Evolutionary conservation across 2,329 filamentous ascomycete genomes (phyloP).

Genomic region (Leptographium radiaticola): DNA sequence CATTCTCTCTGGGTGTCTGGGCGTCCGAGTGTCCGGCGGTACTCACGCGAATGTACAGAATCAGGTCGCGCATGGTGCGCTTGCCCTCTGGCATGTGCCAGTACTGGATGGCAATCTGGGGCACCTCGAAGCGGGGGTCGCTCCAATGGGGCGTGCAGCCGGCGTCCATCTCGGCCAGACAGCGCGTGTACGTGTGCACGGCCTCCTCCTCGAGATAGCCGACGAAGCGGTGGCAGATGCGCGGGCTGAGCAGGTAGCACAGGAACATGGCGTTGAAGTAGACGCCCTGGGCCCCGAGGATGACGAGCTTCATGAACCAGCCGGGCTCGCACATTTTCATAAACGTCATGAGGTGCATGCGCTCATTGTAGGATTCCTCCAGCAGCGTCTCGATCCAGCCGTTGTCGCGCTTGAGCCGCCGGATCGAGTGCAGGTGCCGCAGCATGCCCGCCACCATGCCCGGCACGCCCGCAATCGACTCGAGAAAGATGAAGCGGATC

Average conservation of each 20-base stretch:
- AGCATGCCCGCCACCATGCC: slow-evolving; percentile 97
- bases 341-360: slow-evolving; percentile 83
- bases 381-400: slow-evolving; percentile 92
- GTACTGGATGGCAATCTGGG: slow-evolving; percentile 81
- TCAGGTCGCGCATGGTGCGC: slow-evolving; percentile 70
- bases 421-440: slow-evolving; percentile 71
- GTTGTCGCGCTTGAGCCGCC: slow-evolving; percentile 81
- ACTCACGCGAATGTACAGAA: slow-evolving; percentile 81
- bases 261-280: slow-evolving; percentile 95
- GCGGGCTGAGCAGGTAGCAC: slow-evolving; percentile 73
- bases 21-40: no score
- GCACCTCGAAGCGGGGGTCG: slow-evolving; percentile 54
- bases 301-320: slow-evolving; percentile 77
- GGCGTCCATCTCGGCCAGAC: slow-evolving; percentile 72
- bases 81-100: slow-evolving; percentile 86
- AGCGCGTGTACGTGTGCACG: slow-evolving; percentile 85
- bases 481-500: slow-evolving; percentile 80
- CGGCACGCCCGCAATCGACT: slow-evolving; percentile 87
- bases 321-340: slow-evolving; percentile 71
- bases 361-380: slow-evolving; percentile 83
- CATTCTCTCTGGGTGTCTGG: no score
- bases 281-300: slow-evolving; percentile 83
- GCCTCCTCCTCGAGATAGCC: slow-evolving; percentile 97
- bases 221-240: slow-evolving; percentile 87
- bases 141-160: slow-evolving; percentile 78